phyloP scores from a whole-genome alignment of 73 alveolate genomes.

The Urostyla sp. region DNA sequence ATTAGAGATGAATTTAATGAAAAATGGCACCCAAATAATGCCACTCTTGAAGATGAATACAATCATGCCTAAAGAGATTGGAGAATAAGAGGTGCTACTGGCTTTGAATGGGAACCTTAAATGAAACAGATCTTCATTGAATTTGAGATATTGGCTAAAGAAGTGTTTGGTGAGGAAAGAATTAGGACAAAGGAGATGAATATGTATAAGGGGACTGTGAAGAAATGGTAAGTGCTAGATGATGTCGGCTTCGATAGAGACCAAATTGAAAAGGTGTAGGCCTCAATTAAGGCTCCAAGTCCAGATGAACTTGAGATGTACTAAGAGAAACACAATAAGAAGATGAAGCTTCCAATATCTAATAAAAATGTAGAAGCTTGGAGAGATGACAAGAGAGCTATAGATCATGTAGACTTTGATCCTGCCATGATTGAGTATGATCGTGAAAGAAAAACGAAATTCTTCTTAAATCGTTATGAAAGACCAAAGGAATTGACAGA shows the following conservation, averaged over 20 bases:
- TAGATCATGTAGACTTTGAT: slow-evolving; percentile 59
- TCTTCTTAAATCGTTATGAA: slow-evolving; percentile 60
- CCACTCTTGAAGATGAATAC: slow-evolving; percentile 53
- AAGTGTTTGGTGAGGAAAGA: slow-evolving; percentile 56
- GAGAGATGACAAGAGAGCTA: slow-evolving; percentile 71
- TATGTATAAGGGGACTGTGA: slow-evolving; percentile 66
- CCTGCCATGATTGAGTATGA: slow-evolving; percentile 53
- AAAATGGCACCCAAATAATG: not conserved
- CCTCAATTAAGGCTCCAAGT: slow-evolving; percentile 68
- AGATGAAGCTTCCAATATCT: slow-evolving; percentile 64
- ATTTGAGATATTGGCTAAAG: slow-evolving; percentile 55
- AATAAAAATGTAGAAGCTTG: slow-evolving; percentile 65
- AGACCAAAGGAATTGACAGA: slow-evolving; percentile 61
- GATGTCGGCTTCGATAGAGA: slow-evolving; percentile 69
- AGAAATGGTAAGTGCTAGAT: slow-evolving; percentile 77
- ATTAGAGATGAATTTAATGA: not conserved
- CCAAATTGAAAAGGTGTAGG: slow-evolving; percentile 61
- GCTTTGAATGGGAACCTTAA: slow-evolving; percentile 38
- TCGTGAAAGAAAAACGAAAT: slow-evolving; percentile 51
- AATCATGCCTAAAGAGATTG: slow-evolving; percentile 12
- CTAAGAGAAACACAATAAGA: slow-evolving; percentile 15
- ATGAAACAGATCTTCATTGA: slow-evolving; percentile 37
- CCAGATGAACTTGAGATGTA: slow-evolving; percentile 69
- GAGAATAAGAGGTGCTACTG: slow-evolving; percentile 55
- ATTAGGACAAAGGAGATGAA: slow-evolving; percentile 56